phyloP scores from a whole-genome alignment of 1,139 yeast genomes.

The Pichia sp. region DNA sequence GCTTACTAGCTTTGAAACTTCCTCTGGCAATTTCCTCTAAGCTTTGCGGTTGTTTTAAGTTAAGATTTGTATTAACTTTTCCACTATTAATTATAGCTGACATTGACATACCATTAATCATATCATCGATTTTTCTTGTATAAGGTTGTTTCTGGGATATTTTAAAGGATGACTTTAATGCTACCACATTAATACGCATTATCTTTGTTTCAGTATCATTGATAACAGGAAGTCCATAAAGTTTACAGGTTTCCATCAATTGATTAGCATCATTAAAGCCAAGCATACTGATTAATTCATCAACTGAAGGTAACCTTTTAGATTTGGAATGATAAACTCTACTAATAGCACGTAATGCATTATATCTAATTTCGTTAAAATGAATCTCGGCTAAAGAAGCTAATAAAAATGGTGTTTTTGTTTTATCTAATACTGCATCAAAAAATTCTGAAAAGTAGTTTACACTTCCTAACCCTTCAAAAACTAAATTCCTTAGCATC shows the following conservation, averaged over 20 bases:
- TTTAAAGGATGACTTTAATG: constrained; percentile 30
- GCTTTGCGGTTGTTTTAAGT: constrained; percentile 13
- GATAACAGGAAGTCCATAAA: constrained; percentile 54
- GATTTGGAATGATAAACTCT: constrained; percentile 66
- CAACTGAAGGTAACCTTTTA: constrained; percentile 50
- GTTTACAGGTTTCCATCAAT: constrained; percentile 49
- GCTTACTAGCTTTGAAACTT: constrained; percentile 16
- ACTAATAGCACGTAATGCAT: constrained; percentile 65
- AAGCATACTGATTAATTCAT: constrained; percentile 43
- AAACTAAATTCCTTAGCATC: constrained; percentile 55
- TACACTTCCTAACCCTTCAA: constrained; percentile 61
- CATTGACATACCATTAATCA: constrained; percentile 31
- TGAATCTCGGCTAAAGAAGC: constrained; percentile 77
- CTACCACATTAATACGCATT: constrained; percentile 43
- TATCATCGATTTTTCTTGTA: constrained; percentile 46
- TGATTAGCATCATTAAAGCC: constrained; percentile 62
- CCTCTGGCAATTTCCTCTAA: constrained; percentile 21
- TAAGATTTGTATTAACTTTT: constrained; percentile 25
- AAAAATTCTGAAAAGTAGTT: constrained; percentile 66
- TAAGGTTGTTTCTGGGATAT: constrained; percentile 52
- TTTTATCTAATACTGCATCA: constrained; percentile 37
- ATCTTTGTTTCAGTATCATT: constrained; percentile 31
- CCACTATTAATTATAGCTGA: constrained; percentile 34
- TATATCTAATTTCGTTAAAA: constrained; percentile 71
- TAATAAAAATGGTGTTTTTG: constrained; percentile 58